Base-by-base conservation (phyloP, 2,329 filamentous ascomycete species). In the Pleomassaria siparia region DNA sequence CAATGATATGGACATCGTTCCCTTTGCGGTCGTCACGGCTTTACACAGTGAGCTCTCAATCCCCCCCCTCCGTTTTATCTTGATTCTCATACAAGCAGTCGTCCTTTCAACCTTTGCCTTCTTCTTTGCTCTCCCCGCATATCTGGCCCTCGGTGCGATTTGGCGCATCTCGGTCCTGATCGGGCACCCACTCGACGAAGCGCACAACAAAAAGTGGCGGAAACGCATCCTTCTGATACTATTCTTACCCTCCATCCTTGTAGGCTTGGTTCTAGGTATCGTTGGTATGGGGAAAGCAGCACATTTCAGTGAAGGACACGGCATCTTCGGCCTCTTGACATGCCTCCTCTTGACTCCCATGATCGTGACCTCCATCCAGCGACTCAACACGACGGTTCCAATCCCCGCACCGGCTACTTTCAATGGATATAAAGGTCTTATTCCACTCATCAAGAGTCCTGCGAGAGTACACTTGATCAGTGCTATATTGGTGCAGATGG, bases 11-110 rank as follows among this genome's bases (percentile, higher is more conserved):
- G 29, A 32, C 2, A 12, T 61, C 4, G 25, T 51, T 3, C 53
- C 52, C 1, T 64, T 64, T 20, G 55, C 45, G 8, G 47, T 55
- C 15, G 22, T 63, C 1, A 65, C 60, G 2, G 58, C 47, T 5
- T 36, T 63, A 13, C 63, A 66, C 25, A 46, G 63, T 64, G 57
- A 28, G 51, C n/a, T n/a, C n/a, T n/a, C n/a, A n/a, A n/a, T n/a
- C 29, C 10, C 32, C 13, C 3, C 22, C 30, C 15, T 37, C 24
- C 10, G 22, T 41, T 5, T 3, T 2, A 29, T 1, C 11, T 11
- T 4, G 4, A 29, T 22, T 30, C 47, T 50, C 12, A 33, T 16
- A 3, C 9, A 2, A 24, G 2, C 37, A 66, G 60, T 64, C 1
- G 3, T 60, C 1, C 53, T 65, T 22, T 49, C 55, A 0, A 51